These are phyloP conservation scores for Fragaria ananassa DNA, from an alignment of 306 rosid species.

Conservation along the genomic window DNA sequence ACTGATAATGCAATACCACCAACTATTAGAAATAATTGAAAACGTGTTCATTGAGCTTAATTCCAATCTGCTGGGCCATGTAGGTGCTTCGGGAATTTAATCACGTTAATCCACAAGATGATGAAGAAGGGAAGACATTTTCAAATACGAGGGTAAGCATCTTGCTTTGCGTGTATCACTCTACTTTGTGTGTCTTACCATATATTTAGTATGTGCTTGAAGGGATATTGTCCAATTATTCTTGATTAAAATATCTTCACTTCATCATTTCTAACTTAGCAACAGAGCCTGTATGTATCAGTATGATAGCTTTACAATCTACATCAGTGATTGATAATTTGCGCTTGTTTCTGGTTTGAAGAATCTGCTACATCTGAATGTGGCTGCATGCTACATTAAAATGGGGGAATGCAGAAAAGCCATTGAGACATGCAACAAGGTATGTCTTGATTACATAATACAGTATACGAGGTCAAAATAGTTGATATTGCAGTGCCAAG, in stretches of 20 bases:
- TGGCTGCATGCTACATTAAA: slow-evolving; percentile 83
- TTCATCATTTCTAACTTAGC: not conserved
- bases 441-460: slow-evolving; percentile 14
- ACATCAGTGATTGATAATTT: slow-evolving; percentile 25
- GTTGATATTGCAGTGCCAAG: not conserved
- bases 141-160: slow-evolving; percentile 69
- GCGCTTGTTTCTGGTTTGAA: slow-evolving; percentile 31
- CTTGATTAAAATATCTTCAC: not conserved
- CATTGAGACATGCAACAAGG: slow-evolving; percentile 93
- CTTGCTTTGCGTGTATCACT: slow-evolving; percentile 4
- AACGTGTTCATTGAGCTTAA: slow-evolving; percentile 8
- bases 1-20: not conserved
- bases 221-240: not conserved
- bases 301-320: not conserved
- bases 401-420: slow-evolving; percentile 84
- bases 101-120: slow-evolving; percentile 98
- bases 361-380: slow-evolving; percentile 82
- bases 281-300: not conserved
- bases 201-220: not conserved
- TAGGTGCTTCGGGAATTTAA: slow-evolving; percentile 96
- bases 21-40: not conserved
- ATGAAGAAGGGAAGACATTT: slow-evolving; percentile 84
- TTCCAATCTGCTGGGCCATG: slow-evolving; percentile 24
- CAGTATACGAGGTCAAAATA: not conserved
- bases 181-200: not conserved